phyloP scores from a whole-genome alignment of 2,329 filamentous ascomycete species.

The Dactylellina drechsleri region DNA sequence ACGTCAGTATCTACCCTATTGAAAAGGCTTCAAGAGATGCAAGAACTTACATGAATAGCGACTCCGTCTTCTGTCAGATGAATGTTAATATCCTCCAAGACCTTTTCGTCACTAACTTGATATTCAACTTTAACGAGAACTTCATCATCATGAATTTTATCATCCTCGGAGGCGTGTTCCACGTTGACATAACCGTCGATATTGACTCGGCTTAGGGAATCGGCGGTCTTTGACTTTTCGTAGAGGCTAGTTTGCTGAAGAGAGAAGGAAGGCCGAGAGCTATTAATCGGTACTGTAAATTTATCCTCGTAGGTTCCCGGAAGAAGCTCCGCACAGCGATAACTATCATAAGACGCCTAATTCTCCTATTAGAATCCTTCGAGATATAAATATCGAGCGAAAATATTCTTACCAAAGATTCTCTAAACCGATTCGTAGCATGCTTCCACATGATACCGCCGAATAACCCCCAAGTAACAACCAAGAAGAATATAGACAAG shows the following conservation, averaged over 20 bases:
- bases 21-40: too few relatives aligned
- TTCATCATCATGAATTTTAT: constrained; percentile 38
- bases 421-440: constrained; percentile 22
- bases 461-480: constrained; percentile 48
- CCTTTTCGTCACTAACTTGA: constrained; percentile 40
- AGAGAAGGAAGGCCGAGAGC: constrained; percentile 36
- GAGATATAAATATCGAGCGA: not conserved
- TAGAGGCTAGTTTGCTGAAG: constrained; percentile 30
- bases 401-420: constrained; percentile 31
- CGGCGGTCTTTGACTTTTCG: constrained; percentile 12
- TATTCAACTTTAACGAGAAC: constrained; percentile 39
- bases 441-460: constrained; percentile 40
- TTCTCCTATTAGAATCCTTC: not conserved
- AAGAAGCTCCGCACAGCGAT: constrained; percentile 19
- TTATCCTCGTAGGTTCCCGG: constrained; percentile 44
- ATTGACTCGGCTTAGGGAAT: constrained; percentile 19
- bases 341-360: constrained; percentile 29
- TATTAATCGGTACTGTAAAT: constrained; percentile 37
- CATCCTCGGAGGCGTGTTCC: constrained; percentile 31
- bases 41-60: constrained; percentile 29
- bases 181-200: constrained; percentile 38
- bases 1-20: not conserved
- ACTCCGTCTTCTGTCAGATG: constrained; percentile 24
- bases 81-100: constrained; percentile 37
- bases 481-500: constrained; percentile 27